Evolutionary conservation across 345 rosid genomes (phyloP).

Genomic region (Psidium friedrichsthalianum): DNA sequence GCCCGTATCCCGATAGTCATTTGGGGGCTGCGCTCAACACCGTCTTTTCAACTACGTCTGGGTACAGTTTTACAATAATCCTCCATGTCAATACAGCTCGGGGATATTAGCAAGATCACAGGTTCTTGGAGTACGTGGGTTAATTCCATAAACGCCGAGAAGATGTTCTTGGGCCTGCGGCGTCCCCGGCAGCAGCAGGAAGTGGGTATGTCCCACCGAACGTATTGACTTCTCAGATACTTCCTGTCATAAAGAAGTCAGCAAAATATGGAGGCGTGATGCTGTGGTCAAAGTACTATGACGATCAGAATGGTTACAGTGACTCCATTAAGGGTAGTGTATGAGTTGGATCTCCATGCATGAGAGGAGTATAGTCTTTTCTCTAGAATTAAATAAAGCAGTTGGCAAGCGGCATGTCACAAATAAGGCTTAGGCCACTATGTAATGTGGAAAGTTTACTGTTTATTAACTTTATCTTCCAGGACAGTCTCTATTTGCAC

Average conservation of each 20-base stretch:
- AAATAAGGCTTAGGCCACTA: neutral
- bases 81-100: conserved; percentile 32
- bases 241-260: conserved; percentile 31
- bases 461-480: neutral
- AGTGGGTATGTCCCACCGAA: conserved; percentile 41
- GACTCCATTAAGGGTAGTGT: conserved; percentile 23
- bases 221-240: conserved; percentile 23
- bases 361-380: neutral
- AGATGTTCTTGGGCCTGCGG: conserved; percentile 44
- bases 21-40: conserved; percentile 37
- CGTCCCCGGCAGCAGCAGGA: conserved; percentile 39
- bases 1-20: conserved; percentile 48
- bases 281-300: conserved; percentile 51
- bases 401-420: neutral
- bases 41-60: conserved; percentile 42
- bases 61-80: conserved; percentile 53
- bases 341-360: conserved; percentile 3
- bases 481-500: neutral
- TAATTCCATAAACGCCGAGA: conserved; percentile 13
- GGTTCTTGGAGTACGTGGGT: conserved; percentile 45
- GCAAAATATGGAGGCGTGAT: conserved; percentile 45
- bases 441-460: neutral
- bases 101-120: conserved; percentile 18
- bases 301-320: conserved; percentile 36
- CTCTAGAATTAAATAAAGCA: neutral